These are phyloP conservation scores for Penicillium frequentans DNA, from an alignment of 2,329 filamentous ascomycete genomes.

Conservation along the genomic window DNA sequence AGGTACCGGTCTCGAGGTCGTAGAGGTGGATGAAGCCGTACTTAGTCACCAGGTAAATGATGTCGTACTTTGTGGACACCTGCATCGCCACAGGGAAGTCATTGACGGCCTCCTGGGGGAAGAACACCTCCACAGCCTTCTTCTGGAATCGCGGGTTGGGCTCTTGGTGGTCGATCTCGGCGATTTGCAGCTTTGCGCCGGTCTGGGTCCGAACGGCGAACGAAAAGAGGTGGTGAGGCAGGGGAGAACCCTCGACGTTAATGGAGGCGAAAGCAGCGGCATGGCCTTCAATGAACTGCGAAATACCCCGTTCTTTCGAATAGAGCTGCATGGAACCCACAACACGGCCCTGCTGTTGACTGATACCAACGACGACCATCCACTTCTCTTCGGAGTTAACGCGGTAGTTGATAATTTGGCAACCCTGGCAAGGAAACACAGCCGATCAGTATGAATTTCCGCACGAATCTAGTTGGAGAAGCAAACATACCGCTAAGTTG, in stretches of 20 bases:
- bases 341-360: constrained; percentile 87
- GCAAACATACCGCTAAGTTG: constrained; percentile 72
- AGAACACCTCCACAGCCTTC: constrained; percentile 97
- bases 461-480: too few species aligned
- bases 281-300: constrained; percentile 96
- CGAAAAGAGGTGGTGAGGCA: constrained; percentile 93
- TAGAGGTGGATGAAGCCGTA: constrained; percentile 99
- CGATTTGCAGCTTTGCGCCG: constrained; percentile 93
- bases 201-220: constrained; percentile 89
- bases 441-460: not conserved
- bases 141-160: constrained; percentile 88
- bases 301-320: constrained; percentile 92
- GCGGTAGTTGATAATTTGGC: constrained; percentile 99
- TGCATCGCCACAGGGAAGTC: constrained; percentile 99
- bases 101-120: constrained; percentile 90
- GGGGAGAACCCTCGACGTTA: constrained; percentile 80
- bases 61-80: constrained; percentile 92
- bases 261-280: constrained; percentile 91
- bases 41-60: constrained; percentile 97
- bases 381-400: constrained; percentile 94
- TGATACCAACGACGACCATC: constrained; percentile 97
- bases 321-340: constrained; percentile 97
- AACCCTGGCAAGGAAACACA: constrained; percentile 59
- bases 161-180: constrained; percentile 92
- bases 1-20: constrained; percentile 91